These are phyloP conservation scores for Malus asiatica DNA, from an alignment of 306 rosid species.

Conservation along the genomic window DNA sequence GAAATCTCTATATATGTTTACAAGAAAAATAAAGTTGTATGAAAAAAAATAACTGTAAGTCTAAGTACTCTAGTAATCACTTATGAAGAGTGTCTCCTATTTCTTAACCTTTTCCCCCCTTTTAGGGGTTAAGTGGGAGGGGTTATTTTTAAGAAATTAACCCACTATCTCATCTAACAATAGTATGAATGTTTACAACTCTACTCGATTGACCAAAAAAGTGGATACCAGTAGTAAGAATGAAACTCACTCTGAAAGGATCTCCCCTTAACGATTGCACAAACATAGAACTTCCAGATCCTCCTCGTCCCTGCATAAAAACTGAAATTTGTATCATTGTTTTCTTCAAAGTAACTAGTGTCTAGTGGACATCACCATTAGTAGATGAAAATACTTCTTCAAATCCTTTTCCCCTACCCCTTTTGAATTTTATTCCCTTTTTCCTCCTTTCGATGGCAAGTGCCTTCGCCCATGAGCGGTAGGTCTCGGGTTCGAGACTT, in stretches of 20 bases:
- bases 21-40: neutral
- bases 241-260: slow-evolving; percentile 64
- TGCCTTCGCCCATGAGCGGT: no score
- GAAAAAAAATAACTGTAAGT: neutral
- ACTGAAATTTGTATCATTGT: neutral
- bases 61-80: no score
- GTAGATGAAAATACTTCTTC: no score
- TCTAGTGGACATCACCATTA: no score
- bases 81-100: no score
- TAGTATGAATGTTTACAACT: neutral
- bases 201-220: neutral
- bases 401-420: neutral
- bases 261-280: slow-evolving; percentile 81
- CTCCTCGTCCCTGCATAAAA: slow-evolving; percentile 46
- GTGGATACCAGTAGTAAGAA: neutral
- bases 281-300: slow-evolving; percentile 53
- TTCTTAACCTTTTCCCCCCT: no score
- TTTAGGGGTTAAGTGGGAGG: neutral
- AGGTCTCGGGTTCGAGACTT: no score
- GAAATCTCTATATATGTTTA: neutral
- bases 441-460: neutral
- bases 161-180: neutral
- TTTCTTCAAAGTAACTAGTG: neutral
- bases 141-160: neutral
- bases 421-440: neutral